Evolutionary conservation across 257 asterid species (phyloP), one percentile per base, ranked within the genome.

Genomic region (Solanum infundibuliforme): DNA sequence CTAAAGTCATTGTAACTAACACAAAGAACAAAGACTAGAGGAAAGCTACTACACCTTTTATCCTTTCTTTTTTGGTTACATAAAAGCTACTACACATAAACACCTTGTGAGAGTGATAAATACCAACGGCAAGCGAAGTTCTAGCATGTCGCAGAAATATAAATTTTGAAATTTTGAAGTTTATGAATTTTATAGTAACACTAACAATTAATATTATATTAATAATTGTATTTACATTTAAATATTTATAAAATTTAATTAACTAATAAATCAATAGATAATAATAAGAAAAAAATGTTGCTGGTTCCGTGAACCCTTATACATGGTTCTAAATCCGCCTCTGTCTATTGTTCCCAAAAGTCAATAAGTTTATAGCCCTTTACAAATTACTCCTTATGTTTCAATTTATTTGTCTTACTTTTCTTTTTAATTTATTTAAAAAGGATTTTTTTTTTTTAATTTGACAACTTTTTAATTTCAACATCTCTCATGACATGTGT

Each of bases 31-130:
- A 20, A 20, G 29, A 34, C 48, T 21, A 10, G 82, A 74, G 31
- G 52, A 74, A 35, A 34, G 82, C 43, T 7, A 32, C 43, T 72
- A 31, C 77, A 71, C 77, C 12, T 29, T 29, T 69, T 69, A 6
- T 20, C 20, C 34, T 12, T 66, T 12, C 13, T 13, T 12, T 12
- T 68, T 14, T 29, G 12, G 76, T 7, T 69, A 69, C 23, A 69
- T 69, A 69, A 38, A 77, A 79, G 84, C 8, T 79, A 79, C 84
- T 43, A 20, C 43, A 34, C 52, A 7, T 52, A 16, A 21, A 31
- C 43, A 48, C 90, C 95, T 92, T 94, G 98, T 94, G 98, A 93
- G 88, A 86, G 76, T 81, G 95, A 90, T 92, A 93, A 95, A 94
- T 94, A 90, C 92, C 83, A 91, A 89, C 95, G 93, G 94, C 94